Evolutionary conservation across 371 early-diverging fungal genomes (phyloP).

Genomic region (Haplosporangium sp.): DNA sequence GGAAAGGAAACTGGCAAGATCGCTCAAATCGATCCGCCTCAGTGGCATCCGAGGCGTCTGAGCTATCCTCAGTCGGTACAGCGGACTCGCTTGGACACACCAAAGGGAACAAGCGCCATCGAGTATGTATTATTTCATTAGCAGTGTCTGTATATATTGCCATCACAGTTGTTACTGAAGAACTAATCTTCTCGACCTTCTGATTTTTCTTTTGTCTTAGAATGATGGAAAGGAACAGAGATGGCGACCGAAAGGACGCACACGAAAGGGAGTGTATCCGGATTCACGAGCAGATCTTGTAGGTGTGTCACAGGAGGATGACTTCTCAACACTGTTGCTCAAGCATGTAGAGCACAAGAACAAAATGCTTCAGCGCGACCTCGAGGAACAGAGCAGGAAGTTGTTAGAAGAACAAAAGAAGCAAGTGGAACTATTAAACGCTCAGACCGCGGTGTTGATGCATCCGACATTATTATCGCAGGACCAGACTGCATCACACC

Average conservation of each 20-base stretch:
- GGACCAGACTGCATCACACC: neutral
- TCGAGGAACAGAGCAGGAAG: constrained; percentile 27
- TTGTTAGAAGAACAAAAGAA: constrained; percentile 30
- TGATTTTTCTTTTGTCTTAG: neutral
- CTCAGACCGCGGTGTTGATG: constrained; percentile 5
- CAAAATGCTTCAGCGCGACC: constrained; percentile 35
- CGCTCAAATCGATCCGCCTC: no score
- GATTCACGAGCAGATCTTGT: constrained; percentile 42
- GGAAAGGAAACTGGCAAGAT: no score
- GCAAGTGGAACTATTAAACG: constrained; percentile 17
- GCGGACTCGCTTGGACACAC: no score
- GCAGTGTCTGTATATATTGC: no score
- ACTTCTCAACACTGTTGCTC: constrained; percentile 35
- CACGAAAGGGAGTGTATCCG: constrained; percentile 8
- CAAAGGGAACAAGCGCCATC: no score
- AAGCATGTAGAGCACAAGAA: constrained; percentile 40
- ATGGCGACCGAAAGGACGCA: neutral
- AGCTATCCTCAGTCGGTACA: no score
- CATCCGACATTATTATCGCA: neutral
- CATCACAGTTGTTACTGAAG: no score
- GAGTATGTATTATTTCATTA: no score
- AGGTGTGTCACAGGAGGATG: constrained; percentile 28
- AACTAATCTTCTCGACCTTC: no score
- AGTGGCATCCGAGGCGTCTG: no score
- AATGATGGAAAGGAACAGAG: neutral